Conservation (phyloP, 192 early-diverging fungal genomes). For the Coemansia sp. region DNA sequence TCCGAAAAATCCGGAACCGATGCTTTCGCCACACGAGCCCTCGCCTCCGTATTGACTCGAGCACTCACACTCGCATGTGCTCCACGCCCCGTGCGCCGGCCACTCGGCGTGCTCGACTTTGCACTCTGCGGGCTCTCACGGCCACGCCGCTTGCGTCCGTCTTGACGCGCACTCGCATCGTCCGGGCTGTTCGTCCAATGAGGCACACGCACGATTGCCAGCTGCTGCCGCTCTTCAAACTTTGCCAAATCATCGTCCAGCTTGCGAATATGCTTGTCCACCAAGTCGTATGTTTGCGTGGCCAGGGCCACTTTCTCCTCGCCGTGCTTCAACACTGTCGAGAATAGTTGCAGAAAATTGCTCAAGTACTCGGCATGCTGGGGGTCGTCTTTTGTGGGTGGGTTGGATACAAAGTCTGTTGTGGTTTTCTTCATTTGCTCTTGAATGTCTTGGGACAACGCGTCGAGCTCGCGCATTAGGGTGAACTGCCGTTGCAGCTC, state of each 20-base stretch:
- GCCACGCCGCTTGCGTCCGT: conserved; percentile 3
- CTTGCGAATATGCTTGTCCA: conserved; percentile 85
- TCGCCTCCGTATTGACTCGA: conserved; percentile 2
- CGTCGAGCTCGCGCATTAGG: conserved; percentile 91
- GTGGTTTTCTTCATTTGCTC: conserved; percentile 65
- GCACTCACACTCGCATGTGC: neutral
- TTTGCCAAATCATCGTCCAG: conserved; percentile 88
- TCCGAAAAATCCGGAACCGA: conserved; percentile 49
- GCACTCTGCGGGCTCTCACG: neutral
- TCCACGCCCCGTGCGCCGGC: neutral
- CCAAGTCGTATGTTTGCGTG: conserved; percentile 89
- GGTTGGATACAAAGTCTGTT: conserved; percentile 66
- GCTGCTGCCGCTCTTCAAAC: conserved; percentile 76
- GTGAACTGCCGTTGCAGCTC: conserved; percentile 86
- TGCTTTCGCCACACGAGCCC: conserved; percentile 11
- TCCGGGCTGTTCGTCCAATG: neutral
- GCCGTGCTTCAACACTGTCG: conserved; percentile 77
- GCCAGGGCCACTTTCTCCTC: conserved; percentile 94
- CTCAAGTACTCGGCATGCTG: conserved; percentile 53
- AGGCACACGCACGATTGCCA: conserved; percentile 54
- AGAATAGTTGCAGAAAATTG: conserved; percentile 56
- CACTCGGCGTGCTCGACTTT: conserved; percentile 7
- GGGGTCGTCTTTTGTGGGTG: conserved; percentile 49
- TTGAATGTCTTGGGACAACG: conserved; percentile 68
- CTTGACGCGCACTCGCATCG: too few species aligned